Conservation (phyloP, 2,329 filamentous ascomycete species). For the Pseudopyrenochaeta lycopersici region DNA sequence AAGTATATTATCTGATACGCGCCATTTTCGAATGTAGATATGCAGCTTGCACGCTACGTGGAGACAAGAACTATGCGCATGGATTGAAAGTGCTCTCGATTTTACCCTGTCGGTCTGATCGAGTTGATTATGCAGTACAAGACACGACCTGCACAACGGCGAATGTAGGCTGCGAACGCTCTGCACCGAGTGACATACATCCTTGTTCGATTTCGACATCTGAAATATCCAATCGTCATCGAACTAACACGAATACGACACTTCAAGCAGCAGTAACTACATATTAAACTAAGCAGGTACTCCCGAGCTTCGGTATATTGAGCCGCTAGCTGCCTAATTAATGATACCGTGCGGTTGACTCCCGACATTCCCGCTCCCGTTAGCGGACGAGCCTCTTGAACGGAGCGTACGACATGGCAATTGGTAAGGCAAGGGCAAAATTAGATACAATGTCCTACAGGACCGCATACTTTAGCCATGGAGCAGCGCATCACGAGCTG, state of each 20-base stretch:
- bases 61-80: background rate
- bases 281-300: constrained; percentile 11
- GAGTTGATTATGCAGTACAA: constrained; percentile 23
- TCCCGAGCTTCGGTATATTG: constrained; percentile 7
- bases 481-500: background rate
- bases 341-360: background rate
- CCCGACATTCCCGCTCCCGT: constrained; percentile 5
- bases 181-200: constrained; percentile 7
- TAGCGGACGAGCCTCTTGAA: background rate
- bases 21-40: constrained; percentile 1
- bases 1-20: constrained; percentile 9
- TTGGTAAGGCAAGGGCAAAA: background rate
- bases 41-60: background rate
- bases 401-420: constrained; percentile 1
- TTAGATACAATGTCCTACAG: background rate
- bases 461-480: constrained; percentile 1
- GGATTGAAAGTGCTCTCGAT: background rate
- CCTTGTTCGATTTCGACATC: constrained; percentile 21
- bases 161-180: constrained; percentile 19
- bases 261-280: constrained; percentile 7
- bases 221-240: constrained; percentile 11
- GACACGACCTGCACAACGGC: constrained; percentile 5
- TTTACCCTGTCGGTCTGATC: background rate
- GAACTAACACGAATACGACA: constrained; percentile 10
- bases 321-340: background rate